Percentiles rank a stretch among this genome's conserved stretches.
Evolutionary conservation across 2,329 filamentous ascomycete species (phyloP).

Genomic region (Fusarium graminum): DNA sequence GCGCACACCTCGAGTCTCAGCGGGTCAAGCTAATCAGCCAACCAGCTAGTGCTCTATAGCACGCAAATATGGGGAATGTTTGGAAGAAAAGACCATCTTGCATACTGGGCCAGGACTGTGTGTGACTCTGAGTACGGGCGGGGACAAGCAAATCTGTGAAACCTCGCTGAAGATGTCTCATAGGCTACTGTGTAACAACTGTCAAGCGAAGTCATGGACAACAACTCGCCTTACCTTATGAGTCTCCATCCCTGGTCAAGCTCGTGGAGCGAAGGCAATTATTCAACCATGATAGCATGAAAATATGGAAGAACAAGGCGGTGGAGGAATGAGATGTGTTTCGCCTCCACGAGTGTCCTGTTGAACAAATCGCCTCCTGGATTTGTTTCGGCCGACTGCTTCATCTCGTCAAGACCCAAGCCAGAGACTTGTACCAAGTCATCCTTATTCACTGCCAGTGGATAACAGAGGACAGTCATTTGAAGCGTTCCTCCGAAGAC

Average conservation of each 20-base stretch:
- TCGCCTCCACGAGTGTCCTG: slow-evolving; percentile 36
- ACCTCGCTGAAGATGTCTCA: slow-evolving; percentile 42
- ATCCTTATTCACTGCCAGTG: not conserved
- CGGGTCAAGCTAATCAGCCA: slow-evolving; percentile 6
- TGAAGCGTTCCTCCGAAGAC: not conserved
- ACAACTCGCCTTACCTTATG: slow-evolving; percentile 24
- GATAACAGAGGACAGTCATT: not conserved
- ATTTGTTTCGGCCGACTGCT: slow-evolving; percentile 36
- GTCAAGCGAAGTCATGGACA: slow-evolving; percentile 48
- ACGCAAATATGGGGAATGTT: slow-evolving; percentile 9
- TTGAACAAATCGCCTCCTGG: slow-evolving; percentile 35
- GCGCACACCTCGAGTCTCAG: slow-evolving; percentile 27
- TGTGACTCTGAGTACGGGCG: slow-evolving; percentile 28
- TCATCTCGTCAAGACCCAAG: slow-evolving; percentile 31
- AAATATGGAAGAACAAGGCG: slow-evolving; percentile 28
- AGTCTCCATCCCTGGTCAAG: slow-evolving; percentile 16
- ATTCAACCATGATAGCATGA: slow-evolving; percentile 6
- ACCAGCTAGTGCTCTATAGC: slow-evolving; percentile 12
- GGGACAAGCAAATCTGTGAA: slow-evolving; percentile 32
- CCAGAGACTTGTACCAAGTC: slow-evolving; percentile 19
- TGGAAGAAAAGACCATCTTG: slow-evolving; percentile 18
- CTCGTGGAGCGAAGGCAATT: slow-evolving; percentile 13
- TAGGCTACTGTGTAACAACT: slow-evolving; percentile 37
- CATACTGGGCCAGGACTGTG: slow-evolving; percentile 15
- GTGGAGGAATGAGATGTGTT: slow-evolving; percentile 29